Evolutionary conservation across 2,329 filamentous ascomycete species (phyloP), one percentile per base, ranked within the genome.

Genomic region (Sporothrix curviconia): DNA sequence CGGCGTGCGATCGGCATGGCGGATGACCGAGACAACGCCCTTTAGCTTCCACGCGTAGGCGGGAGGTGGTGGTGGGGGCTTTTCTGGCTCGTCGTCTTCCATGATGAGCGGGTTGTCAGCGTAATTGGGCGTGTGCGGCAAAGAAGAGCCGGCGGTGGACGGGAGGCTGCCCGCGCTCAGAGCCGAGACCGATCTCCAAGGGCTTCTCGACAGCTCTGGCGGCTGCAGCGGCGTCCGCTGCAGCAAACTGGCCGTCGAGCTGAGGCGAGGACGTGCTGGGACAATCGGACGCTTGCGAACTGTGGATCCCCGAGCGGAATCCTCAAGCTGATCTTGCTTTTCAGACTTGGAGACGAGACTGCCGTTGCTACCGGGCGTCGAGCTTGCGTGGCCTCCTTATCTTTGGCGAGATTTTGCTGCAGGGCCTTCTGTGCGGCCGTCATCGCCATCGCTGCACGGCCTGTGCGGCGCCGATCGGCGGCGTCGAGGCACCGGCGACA

Each of bases 11-110:
- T 99, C 94, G 3, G 95, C 95, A 71, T 99, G 94, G 28, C 94
- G 85, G 63, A 99, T 91, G 15, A 99, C 94, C 2, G 92, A 92
- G 0, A 99, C 92, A 74, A 99, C 92, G 12, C 94, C 94, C 73
- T 99, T 99, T 54, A 99, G 77, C 71, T 96, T 97, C 94, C 94
- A 99, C 11, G 94, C 90, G 67, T 95, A 91, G 66, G 96, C 96
- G 0, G 87, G 88, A 1, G 81, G 82, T 3, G 84, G 84, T 2
- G 87, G 86, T 44, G 85, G 84, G 9, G 83, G 79, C 2, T 83
- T 76, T 22, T 76, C 73, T 24, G 74, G 70, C 22, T 62, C 59
- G 17, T 64, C 68, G 37, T 56, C 53, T 8, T 60, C 66, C 67
- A 37, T 47, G 9, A 44, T 67, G 43, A 51, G 67, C 59, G 52